phyloP scores from a whole-genome alignment of 1,139 yeast species.

The Lodderomyces pseudojiufengensis region DNA sequence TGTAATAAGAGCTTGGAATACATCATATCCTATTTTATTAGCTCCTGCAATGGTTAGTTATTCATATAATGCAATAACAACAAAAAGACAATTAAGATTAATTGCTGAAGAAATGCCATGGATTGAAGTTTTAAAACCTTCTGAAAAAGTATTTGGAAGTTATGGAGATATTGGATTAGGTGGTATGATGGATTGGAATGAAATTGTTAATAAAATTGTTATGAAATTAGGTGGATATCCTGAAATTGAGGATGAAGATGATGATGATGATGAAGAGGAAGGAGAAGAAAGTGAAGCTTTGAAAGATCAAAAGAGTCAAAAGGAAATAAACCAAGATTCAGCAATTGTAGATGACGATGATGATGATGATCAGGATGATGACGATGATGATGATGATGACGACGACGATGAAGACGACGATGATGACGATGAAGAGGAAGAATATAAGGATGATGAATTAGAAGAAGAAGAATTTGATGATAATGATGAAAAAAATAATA shows the following conservation, averaged over 20 bases:
- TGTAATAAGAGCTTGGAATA: conserved; percentile 90
- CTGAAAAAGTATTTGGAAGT: conserved; percentile 87
- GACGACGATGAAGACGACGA: conserved; percentile 30
- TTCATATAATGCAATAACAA: conserved; percentile 83
- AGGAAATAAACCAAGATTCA: conserved; percentile 38
- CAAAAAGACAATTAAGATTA: conserved; percentile 72
- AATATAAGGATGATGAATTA: conserved; percentile 12
- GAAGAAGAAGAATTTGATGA: conserved; percentile 5
- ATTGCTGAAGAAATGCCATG: conserved; percentile 87
- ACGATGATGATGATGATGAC: conserved; percentile 39
- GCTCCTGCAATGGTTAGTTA: conserved; percentile 96
- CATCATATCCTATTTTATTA: conserved; percentile 76
- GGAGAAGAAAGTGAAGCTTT: conserved; percentile 37
- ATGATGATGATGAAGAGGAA: conserved; percentile 48
- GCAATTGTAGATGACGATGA: conserved; percentile 39
- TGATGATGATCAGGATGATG: conserved; percentile 44
- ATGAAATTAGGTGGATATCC: conserved; percentile 87
- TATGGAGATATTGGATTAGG: conserved; percentile 97
- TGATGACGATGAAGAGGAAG: conserved; percentile 11
- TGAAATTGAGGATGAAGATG: conserved; percentile 77
- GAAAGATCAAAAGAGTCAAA: conserved; percentile 34
- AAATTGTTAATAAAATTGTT: conserved; percentile 81
- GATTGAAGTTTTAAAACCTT: conserved; percentile 85
- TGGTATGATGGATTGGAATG: conserved; percentile 89
- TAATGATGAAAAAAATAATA: background rate